phyloP scores from a whole-genome alignment of 202 grass and related monocot species.

The Dendrocalamus latiflorus region DNA sequence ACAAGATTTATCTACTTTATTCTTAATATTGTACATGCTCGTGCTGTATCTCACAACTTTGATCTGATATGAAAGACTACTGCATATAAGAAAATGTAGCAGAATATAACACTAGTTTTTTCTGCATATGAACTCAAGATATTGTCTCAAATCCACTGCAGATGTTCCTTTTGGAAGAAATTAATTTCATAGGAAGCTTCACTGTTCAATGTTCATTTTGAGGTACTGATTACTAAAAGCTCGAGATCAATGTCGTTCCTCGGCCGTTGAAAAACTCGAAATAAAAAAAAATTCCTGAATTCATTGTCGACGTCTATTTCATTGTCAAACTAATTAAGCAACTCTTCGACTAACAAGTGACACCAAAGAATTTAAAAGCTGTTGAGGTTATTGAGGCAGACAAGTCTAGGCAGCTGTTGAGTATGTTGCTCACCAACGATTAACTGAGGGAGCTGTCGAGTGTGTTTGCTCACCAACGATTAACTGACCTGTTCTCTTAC shows the following conservation, averaged over 20 bases:
- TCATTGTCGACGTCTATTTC: background rate
- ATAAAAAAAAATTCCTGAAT: background rate
- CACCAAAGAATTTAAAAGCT: background rate
- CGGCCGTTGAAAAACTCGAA: background rate
- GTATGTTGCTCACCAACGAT: too few relatives aligned
- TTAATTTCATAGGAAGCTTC: background rate
- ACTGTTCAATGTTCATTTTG: background rate
- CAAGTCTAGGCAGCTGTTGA: background rate
- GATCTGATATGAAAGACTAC: too few relatives aligned
- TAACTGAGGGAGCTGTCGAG: too few relatives aligned
- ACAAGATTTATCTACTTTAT: too few relatives aligned
- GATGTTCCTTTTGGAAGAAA: background rate
- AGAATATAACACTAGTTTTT: too few relatives aligned
- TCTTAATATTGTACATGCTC: too few relatives aligned
- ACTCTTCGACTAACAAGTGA: background rate
- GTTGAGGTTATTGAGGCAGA: background rate
- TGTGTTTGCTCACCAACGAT: background rate
- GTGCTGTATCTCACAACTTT: too few relatives aligned
- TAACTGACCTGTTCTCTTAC: background rate
- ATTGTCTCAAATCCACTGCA: background rate
- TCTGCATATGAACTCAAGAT: background rate
- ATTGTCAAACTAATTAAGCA: background rate
- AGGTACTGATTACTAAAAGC: background rate
- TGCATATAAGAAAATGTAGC: too few relatives aligned
- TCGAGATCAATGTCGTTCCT: background rate